Base-by-base conservation (phyloP, 345 rosid genomes). In the Bruguiera parviflora region DNA sequence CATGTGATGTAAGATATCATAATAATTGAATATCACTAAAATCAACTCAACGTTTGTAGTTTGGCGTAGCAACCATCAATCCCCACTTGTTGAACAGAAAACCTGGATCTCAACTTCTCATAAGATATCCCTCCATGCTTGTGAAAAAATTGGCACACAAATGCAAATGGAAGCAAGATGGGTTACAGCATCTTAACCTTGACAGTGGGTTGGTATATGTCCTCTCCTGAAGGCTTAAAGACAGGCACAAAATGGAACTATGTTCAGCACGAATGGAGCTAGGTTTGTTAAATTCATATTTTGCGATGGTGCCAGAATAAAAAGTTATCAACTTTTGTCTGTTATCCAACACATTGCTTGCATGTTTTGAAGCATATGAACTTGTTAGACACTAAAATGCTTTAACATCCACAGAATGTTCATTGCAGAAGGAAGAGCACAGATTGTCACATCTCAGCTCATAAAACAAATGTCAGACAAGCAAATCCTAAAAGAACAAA, bases 161-260 rank as follows among this genome's bases (percentile, higher is more conserved):
- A 27, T 18, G 66, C 29, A 35, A 35, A 37, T 35, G 22, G 68
- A 72, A 63, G 55, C 60, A 72, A 2, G 66, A 33, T 62, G 52
- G 32, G 31, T 43, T 57, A 65, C 64, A 29, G 66, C 47, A 8
- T 66, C 61, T 64, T 66, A 61, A 85, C 79, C 86, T 84, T 66
- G 61, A 71, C 77, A 68, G 51, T 11, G 72, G 51, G 61, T 59
- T 52, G 66, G 72, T 62, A 53, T 77, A 27, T 62, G 59, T 70
- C 28, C 74, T 74, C 74, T 72, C 82, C 37, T 68, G 80, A 84
- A 75, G 70, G 72, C 53, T 73, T 62, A 67, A 65, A 37, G 65
- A 72, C 59, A 77, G 49, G 37, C 73, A 63, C 28, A 37, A 63
- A 57, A 66, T 55, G 3, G 53, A 21, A 64, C 53, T 31, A 49